Evolutionary conservation across 2,329 filamentous ascomycete species (phyloP), one percentile per base, ranked within the genome.

Genomic region (Incumbomyces lentus): DNA sequence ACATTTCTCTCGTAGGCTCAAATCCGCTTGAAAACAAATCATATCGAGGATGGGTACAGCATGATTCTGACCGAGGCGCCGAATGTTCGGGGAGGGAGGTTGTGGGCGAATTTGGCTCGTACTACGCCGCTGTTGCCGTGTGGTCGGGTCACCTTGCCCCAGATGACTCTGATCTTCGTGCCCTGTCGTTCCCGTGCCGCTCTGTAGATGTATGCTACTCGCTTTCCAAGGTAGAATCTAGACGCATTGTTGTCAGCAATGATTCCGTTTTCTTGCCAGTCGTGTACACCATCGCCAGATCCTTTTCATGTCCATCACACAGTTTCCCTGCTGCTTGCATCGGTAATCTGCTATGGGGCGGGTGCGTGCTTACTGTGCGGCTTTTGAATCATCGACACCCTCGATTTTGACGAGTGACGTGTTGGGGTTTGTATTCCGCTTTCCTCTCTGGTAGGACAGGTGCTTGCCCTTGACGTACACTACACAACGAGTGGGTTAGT

Each of bases 41-140:
- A 95, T 84, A 95, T 92, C 76, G 86, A 88, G 68, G 87, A 93
- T 72, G 88, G 88, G 81, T 95, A 95, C 73, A 95, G 79, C 88
- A 95, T 95, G 74, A 95, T 81, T 74, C 89, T 84, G 75, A 94
- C 85, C 64, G 86, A 89, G 69, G 88, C 87, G 74, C 89, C 88
- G 78, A 96, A 95, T 68, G 86, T 88, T 78, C 89, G 89, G 64
- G 92, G 81, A 67, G 92, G 92, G 61, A 98, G 88, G 72, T 95
- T 95, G 75, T 81, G 79, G 71, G 84, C 76, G 83, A 98, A 98
- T 76, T 94, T 90, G 73, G 89, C 90, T 70, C 92, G 85, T 69
- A 98, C 92, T 67, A 95, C 86, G 66, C 92, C 92, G 62, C 86
- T 94, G 84, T 95, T 96, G 71, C 92, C 90, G 75, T 96, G 90